Percentiles rank a stretch among this genome's conserved stretches.
Evolutionary conservation across 352 stramenopile species (phyloP).

Genomic region (Phytophthora ramorum): DNA sequence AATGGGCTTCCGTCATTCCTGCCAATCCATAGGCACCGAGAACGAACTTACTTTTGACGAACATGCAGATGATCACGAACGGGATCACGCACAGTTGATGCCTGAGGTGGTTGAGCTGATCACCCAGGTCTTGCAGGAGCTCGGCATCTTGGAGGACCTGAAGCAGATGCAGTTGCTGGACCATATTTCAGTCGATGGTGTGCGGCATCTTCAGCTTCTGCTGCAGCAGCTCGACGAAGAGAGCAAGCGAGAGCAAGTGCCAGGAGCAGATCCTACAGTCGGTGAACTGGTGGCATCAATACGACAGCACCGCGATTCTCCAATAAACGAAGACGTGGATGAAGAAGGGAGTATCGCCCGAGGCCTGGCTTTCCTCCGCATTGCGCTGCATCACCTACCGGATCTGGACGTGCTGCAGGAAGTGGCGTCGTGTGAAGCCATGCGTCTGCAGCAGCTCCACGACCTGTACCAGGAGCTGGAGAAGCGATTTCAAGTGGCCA

Average conservation of each 20-base stretch:
- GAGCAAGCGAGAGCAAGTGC: constrained; percentile 6
- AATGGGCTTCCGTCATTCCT: constrained; percentile 80
- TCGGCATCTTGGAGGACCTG: constrained; percentile 81
- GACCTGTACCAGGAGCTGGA: constrained; percentile 66
- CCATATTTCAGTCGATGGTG: constrained; percentile 80
- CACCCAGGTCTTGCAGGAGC: constrained; percentile 72
- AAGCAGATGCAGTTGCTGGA: constrained; percentile 87
- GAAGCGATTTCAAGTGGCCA: constrained; percentile 83
- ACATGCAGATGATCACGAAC: constrained; percentile 40
- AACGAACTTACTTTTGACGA: constrained; percentile 49
- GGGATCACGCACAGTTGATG: constrained; percentile 47
- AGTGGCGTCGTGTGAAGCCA: constrained; percentile 42
- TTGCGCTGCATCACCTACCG: constrained; percentile 48
- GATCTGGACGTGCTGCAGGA: constrained; percentile 47
- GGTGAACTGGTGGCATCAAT: constrained; percentile 43
- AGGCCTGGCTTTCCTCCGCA: constrained; percentile 59
- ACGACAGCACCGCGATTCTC: constrained; percentile 13
- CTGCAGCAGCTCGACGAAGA: constrained; percentile 49
- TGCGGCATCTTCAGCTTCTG: constrained; percentile 72
- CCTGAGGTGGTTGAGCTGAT: constrained; percentile 80
- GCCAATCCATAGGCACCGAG: constrained; percentile 72
- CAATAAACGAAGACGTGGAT: constrained; percentile 49
- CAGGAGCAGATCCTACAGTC: constrained; percentile 23
- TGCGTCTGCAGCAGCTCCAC: constrained; percentile 52
- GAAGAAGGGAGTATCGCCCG: constrained; percentile 53